Conservation (phyloP, 192 early-diverging fungal species). For the Phlyctochytrium arcticum region DNA sequence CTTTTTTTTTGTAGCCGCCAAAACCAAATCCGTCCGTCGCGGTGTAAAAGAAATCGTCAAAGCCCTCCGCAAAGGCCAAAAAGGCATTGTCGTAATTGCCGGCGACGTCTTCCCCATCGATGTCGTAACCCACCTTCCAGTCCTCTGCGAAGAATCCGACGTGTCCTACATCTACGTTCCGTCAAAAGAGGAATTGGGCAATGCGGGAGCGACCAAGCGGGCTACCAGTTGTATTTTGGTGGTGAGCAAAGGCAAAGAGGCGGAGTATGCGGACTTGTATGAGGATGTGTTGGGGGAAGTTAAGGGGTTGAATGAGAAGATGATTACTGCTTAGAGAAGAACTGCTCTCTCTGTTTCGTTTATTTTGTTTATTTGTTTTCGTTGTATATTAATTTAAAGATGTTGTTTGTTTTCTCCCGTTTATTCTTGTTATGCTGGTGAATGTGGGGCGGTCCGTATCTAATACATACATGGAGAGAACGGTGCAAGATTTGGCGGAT, state of each 20-base stretch:
- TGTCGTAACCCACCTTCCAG: slow-evolving; percentile 94
- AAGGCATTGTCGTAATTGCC: slow-evolving; percentile 89
- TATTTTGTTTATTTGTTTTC: neutral
- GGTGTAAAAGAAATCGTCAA: slow-evolving; percentile 99
- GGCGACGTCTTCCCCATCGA: slow-evolving; percentile 97
- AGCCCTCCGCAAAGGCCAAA: slow-evolving; percentile 89
- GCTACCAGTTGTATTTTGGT: slow-evolving; percentile 91
- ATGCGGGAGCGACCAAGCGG: slow-evolving; percentile 88
- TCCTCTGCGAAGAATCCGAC: slow-evolving; percentile 93
- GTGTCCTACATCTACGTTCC: slow-evolving; percentile 96
- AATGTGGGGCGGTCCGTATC: no score
- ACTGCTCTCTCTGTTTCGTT: neutral
- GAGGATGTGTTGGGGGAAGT: slow-evolving; percentile 77
- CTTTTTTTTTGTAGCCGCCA: slow-evolving; percentile 55
- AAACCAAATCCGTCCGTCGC: slow-evolving; percentile 82
- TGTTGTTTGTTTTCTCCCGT: no score
- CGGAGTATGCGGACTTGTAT: slow-evolving; percentile 82
- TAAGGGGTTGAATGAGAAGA: slow-evolving; percentile 69
- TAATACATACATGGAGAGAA: no score
- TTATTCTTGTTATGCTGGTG: no score
- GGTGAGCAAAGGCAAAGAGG: slow-evolving; percentile 73
- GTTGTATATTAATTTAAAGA: no score
- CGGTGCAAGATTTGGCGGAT: no score
- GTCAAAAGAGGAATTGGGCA: slow-evolving; percentile 92
- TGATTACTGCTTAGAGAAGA: slow-evolving; percentile 40